Evolutionary conservation across 2,329 filamentous ascomycete species (phyloP).

Genomic region (Monosporascus sp.): DNA sequence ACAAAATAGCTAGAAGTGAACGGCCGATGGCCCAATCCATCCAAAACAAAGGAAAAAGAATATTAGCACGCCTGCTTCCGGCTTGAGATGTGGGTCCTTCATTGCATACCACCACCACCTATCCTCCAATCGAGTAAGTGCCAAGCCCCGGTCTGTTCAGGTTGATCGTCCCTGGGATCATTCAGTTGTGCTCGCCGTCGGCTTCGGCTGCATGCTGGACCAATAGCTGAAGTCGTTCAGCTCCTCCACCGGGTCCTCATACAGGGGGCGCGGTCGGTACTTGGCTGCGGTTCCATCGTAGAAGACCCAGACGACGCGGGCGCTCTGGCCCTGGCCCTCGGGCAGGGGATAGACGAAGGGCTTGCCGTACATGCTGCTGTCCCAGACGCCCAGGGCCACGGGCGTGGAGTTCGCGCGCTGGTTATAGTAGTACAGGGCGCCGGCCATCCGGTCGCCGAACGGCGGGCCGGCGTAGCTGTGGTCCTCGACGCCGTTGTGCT

Average conservation of each 20-base stretch:
- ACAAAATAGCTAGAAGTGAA: background rate
- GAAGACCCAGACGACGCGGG: constrained; percentile 2
- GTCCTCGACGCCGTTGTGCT: background rate
- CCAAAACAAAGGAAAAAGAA: background rate
- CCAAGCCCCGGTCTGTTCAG: too few relatives aligned
- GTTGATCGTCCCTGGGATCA: too few relatives aligned
- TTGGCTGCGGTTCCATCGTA: background rate
- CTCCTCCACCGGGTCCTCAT: background rate
- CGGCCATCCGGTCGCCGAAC: background rate
- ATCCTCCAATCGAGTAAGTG: too few relatives aligned
- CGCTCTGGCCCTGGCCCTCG: background rate
- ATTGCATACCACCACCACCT: too few relatives aligned
- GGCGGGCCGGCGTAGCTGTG: background rate
- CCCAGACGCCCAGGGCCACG: background rate
- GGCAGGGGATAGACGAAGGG: background rate
- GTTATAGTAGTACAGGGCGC: background rate
- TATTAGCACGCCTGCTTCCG: too few relatives aligned
- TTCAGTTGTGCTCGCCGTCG: too few relatives aligned
- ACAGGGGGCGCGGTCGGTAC: background rate
- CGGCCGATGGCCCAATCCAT: background rate
- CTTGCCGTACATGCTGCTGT: background rate
- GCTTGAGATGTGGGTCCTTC: too few relatives aligned
- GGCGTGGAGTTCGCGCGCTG: background rate
- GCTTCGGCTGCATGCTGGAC: too few relatives aligned
- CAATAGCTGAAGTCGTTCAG: too few relatives aligned